phyloP scores from a whole-genome alignment of 2,329 filamentous ascomycete species.

The Arthrinium phaeospermum region DNA sequence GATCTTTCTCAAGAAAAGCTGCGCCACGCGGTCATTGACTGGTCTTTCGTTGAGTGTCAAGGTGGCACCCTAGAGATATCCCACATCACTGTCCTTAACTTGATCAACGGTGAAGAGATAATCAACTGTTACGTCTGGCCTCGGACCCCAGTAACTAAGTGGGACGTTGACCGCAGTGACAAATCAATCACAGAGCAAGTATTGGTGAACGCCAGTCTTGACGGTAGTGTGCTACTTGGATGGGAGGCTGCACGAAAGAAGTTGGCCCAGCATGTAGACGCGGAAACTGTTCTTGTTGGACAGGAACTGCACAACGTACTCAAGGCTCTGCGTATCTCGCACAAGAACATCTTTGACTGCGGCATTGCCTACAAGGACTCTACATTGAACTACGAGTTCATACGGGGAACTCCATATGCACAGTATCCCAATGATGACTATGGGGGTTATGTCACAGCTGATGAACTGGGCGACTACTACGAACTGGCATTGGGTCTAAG shows the following conservation, averaged over 20 bases:
- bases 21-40: neutral
- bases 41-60: neutral
- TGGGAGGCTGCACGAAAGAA: neutral
- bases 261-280: neutral
- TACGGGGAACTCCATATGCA: neutral
- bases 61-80: fast-evolving
- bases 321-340: neutral
- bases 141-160: neutral
- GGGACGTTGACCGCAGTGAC: neutral
- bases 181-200: neutral
- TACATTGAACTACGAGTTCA: neutral
- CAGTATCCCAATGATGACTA: neutral
- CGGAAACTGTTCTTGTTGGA: neutral
- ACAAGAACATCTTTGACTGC: neutral
- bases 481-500: neutral
- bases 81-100: neutral
- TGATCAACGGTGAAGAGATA: neutral
- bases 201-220: neutral
- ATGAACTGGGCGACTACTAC: neutral
- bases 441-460: neutral
- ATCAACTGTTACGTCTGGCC: neutral
- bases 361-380: neutral
- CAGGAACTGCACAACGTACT: fast-evolving
- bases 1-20: neutral
- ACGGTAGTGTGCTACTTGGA: neutral